Percentiles rank a stretch among this genome's conserved stretches.
Conservation (phyloP, 2,329 filamentous ascomycete species). For the Biscogniauxia sp. region DNA sequence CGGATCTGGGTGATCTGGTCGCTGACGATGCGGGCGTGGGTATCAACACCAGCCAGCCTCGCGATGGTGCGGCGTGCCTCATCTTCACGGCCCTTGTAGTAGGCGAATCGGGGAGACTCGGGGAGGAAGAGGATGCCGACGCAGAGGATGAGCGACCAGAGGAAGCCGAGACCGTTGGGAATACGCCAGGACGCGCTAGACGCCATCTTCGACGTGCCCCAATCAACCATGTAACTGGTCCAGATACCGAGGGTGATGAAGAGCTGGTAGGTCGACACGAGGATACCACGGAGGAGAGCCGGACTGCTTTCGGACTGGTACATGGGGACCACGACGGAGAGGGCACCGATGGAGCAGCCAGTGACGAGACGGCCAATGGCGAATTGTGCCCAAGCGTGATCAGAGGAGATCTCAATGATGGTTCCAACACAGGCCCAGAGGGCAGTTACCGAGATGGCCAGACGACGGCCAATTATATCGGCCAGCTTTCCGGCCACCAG, state of each 20-base stretch:
- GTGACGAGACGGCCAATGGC: slow-evolving; percentile 64
- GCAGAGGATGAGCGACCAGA: slow-evolving; percentile 53
- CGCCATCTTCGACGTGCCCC: slow-evolving; percentile 49
- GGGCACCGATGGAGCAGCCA: slow-evolving; percentile 62
- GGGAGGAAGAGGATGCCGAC: slow-evolving; percentile 51
- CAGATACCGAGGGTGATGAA: slow-evolving; percentile 69
- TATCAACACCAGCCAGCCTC: slow-evolving; percentile 41
- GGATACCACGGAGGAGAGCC: slow-evolving; percentile 60
- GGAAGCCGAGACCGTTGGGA: slow-evolving; percentile 55
- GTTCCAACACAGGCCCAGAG: slow-evolving; percentile 64
- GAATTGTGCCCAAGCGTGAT: slow-evolving; percentile 59
- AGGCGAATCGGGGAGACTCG: slow-evolving; percentile 53
- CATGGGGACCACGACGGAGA: slow-evolving; percentile 65
- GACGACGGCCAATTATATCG: slow-evolving; percentile 59
- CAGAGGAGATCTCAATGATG: slow-evolving; percentile 60
- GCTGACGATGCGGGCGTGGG: slow-evolving; percentile 40
- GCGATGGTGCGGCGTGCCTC: slow-evolving; percentile 50
- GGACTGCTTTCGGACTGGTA: slow-evolving; percentile 68
- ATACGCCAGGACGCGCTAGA: slow-evolving; percentile 60
- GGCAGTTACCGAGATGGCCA: slow-evolving; percentile 61
- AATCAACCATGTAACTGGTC: slow-evolving; percentile 58
- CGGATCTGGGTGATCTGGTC: slow-evolving; percentile 52
- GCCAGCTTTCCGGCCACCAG: slow-evolving; percentile 58
- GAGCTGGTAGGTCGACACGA: slow-evolving; percentile 65
- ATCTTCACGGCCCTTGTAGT: slow-evolving; percentile 43